phyloP scores from a whole-genome alignment of 352 stramenopile species.

The Phytophthora sp. region DNA sequence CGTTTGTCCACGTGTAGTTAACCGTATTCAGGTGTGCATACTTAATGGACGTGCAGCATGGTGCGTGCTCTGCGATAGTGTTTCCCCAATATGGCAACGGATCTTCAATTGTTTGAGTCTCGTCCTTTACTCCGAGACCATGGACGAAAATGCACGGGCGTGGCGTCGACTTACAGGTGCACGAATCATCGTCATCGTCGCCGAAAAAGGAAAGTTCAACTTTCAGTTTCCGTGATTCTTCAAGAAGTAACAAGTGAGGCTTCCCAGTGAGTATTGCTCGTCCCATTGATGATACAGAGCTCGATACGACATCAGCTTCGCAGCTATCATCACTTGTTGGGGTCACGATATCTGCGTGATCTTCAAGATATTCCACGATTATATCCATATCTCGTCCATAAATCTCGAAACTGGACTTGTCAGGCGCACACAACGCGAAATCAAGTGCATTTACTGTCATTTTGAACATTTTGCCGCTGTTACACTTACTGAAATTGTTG shows the following conservation, averaged over 20 bases:
- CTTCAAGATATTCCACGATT: constrained; percentile 17
- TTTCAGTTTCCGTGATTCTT: constrained; percentile 9
- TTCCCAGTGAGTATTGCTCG: constrained; percentile 10
- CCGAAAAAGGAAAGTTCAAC: constrained; percentile 3
- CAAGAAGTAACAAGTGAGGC: not conserved
- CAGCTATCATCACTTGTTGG: constrained; percentile 10
- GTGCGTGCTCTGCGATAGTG: constrained; percentile 14
- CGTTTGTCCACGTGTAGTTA: constrained; percentile 26
- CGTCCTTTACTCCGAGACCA: constrained; percentile 21
- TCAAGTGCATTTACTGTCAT: constrained; percentile 8
- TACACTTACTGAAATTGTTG: constrained; percentile 1
- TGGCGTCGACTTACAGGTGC: constrained; percentile 24
- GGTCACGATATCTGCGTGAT: constrained; percentile 8
- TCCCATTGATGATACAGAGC: constrained; percentile 4
- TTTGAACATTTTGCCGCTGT: constrained; percentile 8
- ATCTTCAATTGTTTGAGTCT: constrained; percentile 8
- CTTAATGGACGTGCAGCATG: constrained; percentile 28
- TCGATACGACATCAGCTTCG: constrained; percentile 1
- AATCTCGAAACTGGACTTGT: constrained; percentile 14
- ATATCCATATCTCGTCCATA: constrained; percentile 26
- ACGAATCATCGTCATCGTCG: constrained; percentile 3
- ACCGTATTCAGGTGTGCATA: constrained; percentile 29
- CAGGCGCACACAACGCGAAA: constrained; percentile 15
- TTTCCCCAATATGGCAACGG: constrained; percentile 31
- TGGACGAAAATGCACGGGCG: constrained; percentile 35